These are phyloP conservation scores for Sungouiella thailandica DNA, from an alignment of 805 yeast genomes.

Conservation along the genomic window DNA sequence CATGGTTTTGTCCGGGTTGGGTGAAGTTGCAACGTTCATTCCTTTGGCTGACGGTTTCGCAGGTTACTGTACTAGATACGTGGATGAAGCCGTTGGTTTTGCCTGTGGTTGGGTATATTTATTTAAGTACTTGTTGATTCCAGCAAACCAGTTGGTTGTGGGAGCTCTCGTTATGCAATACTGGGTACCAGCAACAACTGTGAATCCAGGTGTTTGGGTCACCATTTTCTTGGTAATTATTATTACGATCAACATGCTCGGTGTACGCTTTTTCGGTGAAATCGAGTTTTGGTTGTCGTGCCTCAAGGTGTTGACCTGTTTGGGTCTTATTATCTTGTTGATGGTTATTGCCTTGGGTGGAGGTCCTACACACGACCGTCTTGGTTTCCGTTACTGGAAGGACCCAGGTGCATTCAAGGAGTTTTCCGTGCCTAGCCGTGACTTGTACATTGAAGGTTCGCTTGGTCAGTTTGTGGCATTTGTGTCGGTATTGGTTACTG, in stretches of 20 bases:
- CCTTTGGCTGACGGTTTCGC: constrained; percentile 66
- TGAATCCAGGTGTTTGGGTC: constrained; percentile 48
- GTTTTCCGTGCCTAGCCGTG: constrained; percentile 39
- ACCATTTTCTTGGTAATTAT: constrained; percentile 40
- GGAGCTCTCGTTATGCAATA: constrained; percentile 50
- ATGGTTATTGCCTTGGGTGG: constrained; percentile 73
- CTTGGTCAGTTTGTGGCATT: constrained; percentile 59
- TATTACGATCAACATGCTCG: constrained; percentile 38
- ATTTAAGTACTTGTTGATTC: constrained; percentile 48
- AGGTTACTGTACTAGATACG: constrained; percentile 58
- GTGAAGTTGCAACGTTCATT: constrained; percentile 64
- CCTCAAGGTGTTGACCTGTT: constrained; percentile 58
- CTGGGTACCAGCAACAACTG: constrained; percentile 43
- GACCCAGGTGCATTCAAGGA: constrained; percentile 60
- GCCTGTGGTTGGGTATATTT: constrained; percentile 65
- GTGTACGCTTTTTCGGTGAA: constrained; percentile 47
- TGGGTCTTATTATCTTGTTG: constrained; percentile 61
- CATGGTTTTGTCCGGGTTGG: constrained; percentile 47
- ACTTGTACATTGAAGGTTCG: constrained; percentile 34
- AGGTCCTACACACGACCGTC: constrained; percentile 67
- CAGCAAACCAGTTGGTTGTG: constrained; percentile 64
- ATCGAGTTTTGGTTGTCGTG: constrained; percentile 53
- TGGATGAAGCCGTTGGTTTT: constrained; percentile 63
- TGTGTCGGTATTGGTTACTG: constrained; percentile 56
- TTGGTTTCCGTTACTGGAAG: constrained; percentile 69